Base-by-base conservation (phyloP, 208 protist genomes). In the Crithidia brevicula region DNA sequence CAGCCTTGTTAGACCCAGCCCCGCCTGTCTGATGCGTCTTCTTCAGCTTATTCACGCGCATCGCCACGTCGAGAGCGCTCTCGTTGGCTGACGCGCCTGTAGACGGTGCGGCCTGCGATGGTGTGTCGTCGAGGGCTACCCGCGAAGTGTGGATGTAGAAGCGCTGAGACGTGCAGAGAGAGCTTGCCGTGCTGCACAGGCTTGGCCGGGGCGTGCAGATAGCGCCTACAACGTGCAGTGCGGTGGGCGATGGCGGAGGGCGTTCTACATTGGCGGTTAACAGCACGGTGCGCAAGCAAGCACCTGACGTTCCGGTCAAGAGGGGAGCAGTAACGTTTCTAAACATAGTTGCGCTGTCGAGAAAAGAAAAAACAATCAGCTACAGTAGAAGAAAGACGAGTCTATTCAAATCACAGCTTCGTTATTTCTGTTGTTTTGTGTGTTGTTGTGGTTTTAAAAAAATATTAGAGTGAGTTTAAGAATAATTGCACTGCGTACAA, bases 41-140 rank as follows among this genome's bases (percentile, higher is more conserved):
- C 66, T 96, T 96, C 28, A 96, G 59, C 57, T 88, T 88, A 65
- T 95, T 96, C 25, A 95, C 92, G 5, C 79, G 77, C 76, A 94
- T 93, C 25, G 92, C 92, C n/a, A 96, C 82, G 64, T 95, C 92
- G 8, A 96, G 73, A 0, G 89, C 92, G 33, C 68, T 86, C 31
- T 75, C 85, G 15, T 67, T 31, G n/a, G 42, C 72, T 1, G 58
- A 65, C 22, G 43, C 31, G 36, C 57, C 71, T 22, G 49, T 33
- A 4, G 66, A 16, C n/a, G 77, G 46, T 16, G 77, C 49, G 16
- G 59, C 23, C 22, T 25, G 33, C 28, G 13, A 36, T n/a, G 53
- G 51, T 20, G 52, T 38, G 47, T 58, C 42, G 27, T 36, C 23
- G 58, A 27, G n/a, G 43, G 43, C 16, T 9, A 36, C 36, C 34